phyloP scores from a whole-genome alignment of 108 stramenopile genomes.

The Nitzschia putrida region DNA sequence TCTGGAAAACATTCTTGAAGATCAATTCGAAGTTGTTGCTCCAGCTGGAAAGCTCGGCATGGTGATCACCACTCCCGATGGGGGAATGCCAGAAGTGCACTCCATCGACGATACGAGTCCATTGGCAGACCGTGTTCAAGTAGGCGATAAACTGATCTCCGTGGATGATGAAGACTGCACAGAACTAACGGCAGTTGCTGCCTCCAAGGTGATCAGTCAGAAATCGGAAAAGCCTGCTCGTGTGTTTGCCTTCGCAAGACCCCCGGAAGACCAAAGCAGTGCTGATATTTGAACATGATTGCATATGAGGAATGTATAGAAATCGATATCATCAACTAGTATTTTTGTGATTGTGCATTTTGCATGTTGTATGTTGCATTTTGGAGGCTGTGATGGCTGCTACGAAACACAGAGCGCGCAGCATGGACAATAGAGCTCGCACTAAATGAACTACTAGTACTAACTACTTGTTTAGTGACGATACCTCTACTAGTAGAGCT shows the following conservation, averaged over 20 bases:
- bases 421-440: too few species aligned
- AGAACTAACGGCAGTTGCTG: conserved; percentile 72
- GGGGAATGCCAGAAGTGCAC: conserved; percentile 74
- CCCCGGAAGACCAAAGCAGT: not conserved
- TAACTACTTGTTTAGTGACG: too few species aligned
- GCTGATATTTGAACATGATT: too few species aligned
- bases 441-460: too few species aligned
- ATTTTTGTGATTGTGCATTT: too few species aligned
- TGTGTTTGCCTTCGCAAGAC: conserved; percentile 43
- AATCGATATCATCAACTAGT: too few species aligned
- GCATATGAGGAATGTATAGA: too few species aligned
- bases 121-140: conserved; percentile 59
- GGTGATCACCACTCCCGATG: conserved; percentile 83
- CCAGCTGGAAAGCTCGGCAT: conserved; percentile 83
- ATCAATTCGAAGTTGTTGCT: conserved; percentile 50
- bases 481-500: too few species aligned
- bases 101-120: conserved; percentile 82
- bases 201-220: conserved; percentile 72
- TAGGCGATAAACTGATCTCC: conserved; percentile 77
- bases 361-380: too few species aligned
- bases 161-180: conserved; percentile 84
- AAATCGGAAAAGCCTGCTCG: conserved; percentile 49
- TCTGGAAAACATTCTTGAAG: conserved; percentile 56
- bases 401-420: too few species aligned
- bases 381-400: too few species aligned